Evolutionary conservation across 1,284 basidiomycete species (phyloP), one percentile per base, ranked within the genome.

Genomic region (Exobasidium rhododendri): DNA sequence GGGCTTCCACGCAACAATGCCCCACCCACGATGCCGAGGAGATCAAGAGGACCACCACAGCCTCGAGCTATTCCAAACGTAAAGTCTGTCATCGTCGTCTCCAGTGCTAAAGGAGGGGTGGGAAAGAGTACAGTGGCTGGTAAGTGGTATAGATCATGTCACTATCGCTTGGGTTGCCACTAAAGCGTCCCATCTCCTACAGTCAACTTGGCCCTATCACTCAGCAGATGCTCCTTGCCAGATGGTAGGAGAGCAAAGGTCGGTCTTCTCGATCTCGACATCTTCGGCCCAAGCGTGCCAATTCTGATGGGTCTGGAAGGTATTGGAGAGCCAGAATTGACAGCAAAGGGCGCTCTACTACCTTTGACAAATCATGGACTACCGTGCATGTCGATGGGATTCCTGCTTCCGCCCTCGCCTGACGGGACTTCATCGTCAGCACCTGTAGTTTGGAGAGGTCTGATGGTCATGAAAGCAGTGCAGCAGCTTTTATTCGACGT

Each of bases 401-500:
- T 85, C 65, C 79, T 86, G 2, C 78, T 85, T 1, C 83, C 83
- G 69, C 69, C 74, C 69, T 73, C 61, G 4, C 20, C 61, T 2
- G 56, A 57, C 31, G 43, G 56, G 13, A 50, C 60, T 40, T 56
- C 58, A 13, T 32, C 40, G 32, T 82, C 81, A 45, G 80, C 81
- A 20, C 81, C 81, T 40, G 50, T 97, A 20, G 92, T 94, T 26
- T 98, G 94, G 94, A 85, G 94, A 43, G 94, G 94, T 0, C 86
- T 97, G 54, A 97, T 98, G 94, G 96, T 98, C 1, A 94, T 96
- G 82, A 98, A 98, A 79, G 94, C 94, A 26, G 92, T 94, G 0
- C 94, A 97, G 80, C 92, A 98, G 79, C 83, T 98, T 0, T 84
- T 97, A 0, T 97, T 98, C 76, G 93, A 97, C 70, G 92, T 97